A percentile compares a stretch with the other conserved stretches of the same genome.
phyloP scores from a whole-genome alignment of 1,284 basidiomycete genomes.

The Rhodotorula sp. region DNA sequence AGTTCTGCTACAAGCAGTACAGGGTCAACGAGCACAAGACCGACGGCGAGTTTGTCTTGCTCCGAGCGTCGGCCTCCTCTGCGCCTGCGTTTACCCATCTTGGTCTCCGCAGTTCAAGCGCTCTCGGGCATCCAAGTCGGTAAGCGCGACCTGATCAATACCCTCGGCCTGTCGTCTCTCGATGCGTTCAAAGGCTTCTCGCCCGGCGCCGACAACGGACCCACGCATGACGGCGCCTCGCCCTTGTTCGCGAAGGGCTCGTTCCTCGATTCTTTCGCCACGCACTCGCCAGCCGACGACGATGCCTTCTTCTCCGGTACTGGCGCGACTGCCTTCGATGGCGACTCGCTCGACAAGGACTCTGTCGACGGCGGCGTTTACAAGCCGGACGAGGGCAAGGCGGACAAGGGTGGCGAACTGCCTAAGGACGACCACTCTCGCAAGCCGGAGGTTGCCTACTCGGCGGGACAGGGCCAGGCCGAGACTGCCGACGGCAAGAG shows the following conservation, averaged over 20 bases:
- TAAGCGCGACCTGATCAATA: background rate
- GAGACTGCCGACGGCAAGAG: background rate
- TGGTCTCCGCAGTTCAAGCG: background rate
- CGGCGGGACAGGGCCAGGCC: background rate
- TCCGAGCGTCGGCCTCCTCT: background rate
- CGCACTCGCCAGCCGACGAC: background rate
- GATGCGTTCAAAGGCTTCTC: background rate
- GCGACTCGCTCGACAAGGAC: background rate
- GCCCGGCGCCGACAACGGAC: background rate
- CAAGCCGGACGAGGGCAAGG: background rate
- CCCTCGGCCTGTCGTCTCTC: background rate
- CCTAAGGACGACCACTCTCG: background rate
- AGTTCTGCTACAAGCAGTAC: slow-evolving; percentile 21
- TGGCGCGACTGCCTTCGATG: too few relatives aligned
- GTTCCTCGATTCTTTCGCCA: background rate
- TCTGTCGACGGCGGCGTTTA: background rate
- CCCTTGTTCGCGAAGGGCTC: background rate
- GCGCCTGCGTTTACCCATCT: background rate
- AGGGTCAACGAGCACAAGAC: background rate
- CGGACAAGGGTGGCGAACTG: background rate
- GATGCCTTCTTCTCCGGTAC: too few relatives aligned
- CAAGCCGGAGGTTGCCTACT: background rate
- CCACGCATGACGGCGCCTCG: background rate
- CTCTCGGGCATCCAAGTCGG: background rate
- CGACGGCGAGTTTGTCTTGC: background rate